A percentile compares a stretch with the other conserved stretches of the same genome.
Conservation (phyloP, 202 grass and related monocot genomes). For the Cymbopogon flexuosus region DNA sequence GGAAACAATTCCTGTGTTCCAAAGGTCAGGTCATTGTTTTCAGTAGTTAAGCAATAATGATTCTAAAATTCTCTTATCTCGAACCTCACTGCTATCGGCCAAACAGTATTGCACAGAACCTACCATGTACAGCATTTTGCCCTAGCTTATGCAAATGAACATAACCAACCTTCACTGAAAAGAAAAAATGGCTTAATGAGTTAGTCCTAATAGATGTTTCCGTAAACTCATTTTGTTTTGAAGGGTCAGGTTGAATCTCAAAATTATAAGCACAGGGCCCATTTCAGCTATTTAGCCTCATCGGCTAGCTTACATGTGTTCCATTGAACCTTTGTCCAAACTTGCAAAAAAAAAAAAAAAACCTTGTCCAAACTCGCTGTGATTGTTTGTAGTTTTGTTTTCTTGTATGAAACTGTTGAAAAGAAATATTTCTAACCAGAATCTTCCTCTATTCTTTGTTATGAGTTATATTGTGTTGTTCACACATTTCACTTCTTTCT, state of each 20-base stretch:
- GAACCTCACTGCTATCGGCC: neutral
- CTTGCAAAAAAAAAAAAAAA: neutral
- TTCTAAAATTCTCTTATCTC: neutral
- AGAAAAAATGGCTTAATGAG: neutral
- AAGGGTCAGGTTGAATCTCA: neutral
- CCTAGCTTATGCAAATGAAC: neutral
- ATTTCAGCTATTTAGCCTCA: neutral
- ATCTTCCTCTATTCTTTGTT: neutral
- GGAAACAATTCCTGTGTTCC: neutral
- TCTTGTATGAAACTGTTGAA: neutral
- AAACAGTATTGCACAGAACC: neutral
- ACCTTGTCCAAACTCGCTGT: neutral
- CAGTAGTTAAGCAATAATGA: neutral
- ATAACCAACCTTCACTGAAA: neutral
- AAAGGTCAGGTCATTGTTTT: neutral
- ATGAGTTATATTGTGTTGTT: slow-evolving; percentile 11
- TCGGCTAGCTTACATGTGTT: neutral
- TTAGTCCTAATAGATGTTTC: neutral
- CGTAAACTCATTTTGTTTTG: neutral
- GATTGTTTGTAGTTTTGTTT: neutral
- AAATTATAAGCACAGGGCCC: neutral
- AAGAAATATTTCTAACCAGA: neutral
- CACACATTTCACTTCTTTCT: slow-evolving; percentile 22
- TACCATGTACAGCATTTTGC: neutral
- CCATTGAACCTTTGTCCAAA: neutral